A percentile compares a stretch with the other conserved stretches of the same genome.
phyloP scores from a whole-genome alignment of 306 rosid genomes.

The Gleditsia sinensis region DNA sequence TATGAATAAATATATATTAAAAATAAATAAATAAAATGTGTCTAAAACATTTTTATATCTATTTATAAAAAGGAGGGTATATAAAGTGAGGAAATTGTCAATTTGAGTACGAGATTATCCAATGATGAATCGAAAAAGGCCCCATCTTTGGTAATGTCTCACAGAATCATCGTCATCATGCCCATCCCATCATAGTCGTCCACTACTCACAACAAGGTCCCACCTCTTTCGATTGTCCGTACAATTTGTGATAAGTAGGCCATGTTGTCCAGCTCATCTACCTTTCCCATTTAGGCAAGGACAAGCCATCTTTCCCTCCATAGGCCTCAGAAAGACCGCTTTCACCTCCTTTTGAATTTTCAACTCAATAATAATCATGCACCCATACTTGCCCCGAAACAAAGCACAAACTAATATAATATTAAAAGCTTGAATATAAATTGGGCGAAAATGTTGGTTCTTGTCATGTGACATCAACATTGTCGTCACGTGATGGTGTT shows the following conservation, averaged over 20 bases:
- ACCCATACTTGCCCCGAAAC: not conserved
- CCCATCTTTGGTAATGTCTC: not conserved
- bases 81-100: not conserved
- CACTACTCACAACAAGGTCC: slow-evolving; percentile 34
- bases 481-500: not conserved
- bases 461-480: not conserved
- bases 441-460: not conserved
- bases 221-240: slow-evolving; percentile 16
- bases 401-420: not conserved
- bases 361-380: slow-evolving; percentile 14
- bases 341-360: slow-evolving; percentile 8
- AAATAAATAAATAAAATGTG: too few relatives aligned
- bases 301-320: slow-evolving; percentile 22
- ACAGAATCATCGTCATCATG: slow-evolving; percentile 22
- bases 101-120: slow-evolving; percentile 31
- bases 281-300: slow-evolving; percentile 47
- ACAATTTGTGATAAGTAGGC: slow-evolving; percentile 21
- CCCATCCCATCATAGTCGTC: slow-evolving; percentile 33
- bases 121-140: slow-evolving; percentile 35
- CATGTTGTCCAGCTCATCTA: slow-evolving; percentile 41
- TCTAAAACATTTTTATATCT: too few relatives aligned
- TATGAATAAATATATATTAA: too few relatives aligned
- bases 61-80: slow-evolving; percentile 1
- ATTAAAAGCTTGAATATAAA: not conserved
- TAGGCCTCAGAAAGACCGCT: not conserved